Evolutionary conservation across 1,284 basidiomycete genomes (phyloP).

Genomic region (Trametes pubescens): DNA sequence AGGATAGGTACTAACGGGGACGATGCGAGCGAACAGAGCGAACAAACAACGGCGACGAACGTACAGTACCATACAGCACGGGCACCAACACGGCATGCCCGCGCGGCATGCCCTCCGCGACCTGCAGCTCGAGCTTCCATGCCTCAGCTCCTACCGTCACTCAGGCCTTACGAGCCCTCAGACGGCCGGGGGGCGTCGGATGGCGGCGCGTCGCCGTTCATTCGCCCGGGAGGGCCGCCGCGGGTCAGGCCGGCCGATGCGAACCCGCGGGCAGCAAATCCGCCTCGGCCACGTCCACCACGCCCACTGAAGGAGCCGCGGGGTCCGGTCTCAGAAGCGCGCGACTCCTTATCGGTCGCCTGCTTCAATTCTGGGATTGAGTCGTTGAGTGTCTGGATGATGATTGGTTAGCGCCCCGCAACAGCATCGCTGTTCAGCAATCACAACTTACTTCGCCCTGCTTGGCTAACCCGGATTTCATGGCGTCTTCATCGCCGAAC

Average conservation of each 20-base stretch:
- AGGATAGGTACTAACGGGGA: constrained; percentile 13
- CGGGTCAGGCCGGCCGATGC: constrained; percentile 73
- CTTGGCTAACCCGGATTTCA: constrained; percentile 79
- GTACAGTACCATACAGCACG: background rate
- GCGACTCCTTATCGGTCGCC: constrained; percentile 71
- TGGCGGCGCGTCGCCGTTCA: constrained; percentile 43
- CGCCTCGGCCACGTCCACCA: constrained; percentile 67
- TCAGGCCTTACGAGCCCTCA: constrained; percentile 31
- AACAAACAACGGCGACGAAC: constrained; percentile 3
- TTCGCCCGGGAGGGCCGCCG: constrained; percentile 42
- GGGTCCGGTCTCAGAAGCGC: constrained; percentile 46
- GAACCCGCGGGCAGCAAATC: constrained; percentile 69
- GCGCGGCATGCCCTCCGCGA: background rate
- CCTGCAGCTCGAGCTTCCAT: background rate
- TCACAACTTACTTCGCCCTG: constrained; percentile 68
- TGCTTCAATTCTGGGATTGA: constrained; percentile 68
- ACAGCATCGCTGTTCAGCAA: background rate
- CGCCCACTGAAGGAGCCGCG: constrained; percentile 53
- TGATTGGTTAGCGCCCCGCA: background rate
- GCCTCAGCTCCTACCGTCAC: background rate
- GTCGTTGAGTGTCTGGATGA: constrained; percentile 70
- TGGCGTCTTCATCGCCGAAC: constrained; percentile 84
- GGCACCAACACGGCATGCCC: background rate
- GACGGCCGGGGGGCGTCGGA: constrained; percentile 32
- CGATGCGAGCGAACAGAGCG: background rate